Evolutionary conservation across 129 eudicot species (phyloP).

Genomic region (Mikania micrantha): DNA sequence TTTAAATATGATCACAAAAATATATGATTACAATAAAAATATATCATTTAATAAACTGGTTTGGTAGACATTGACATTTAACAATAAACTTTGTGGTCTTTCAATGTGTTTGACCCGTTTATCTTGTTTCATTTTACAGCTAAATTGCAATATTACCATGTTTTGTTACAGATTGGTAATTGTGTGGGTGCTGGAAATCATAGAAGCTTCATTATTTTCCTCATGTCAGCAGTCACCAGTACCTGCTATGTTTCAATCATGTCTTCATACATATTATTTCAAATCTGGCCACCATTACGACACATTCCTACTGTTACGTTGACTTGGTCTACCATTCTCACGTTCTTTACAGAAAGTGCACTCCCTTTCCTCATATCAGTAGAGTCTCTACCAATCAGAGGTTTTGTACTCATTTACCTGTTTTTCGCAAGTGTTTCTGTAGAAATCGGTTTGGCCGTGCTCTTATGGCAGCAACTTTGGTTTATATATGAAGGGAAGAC

Average conservation of each 20-base stretch:
- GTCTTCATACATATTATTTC: slow-evolving; percentile 42
- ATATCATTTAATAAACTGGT: too few species aligned
- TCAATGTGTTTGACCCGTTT: not conserved
- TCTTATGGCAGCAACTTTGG: slow-evolving; percentile 90
- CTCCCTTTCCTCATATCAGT: slow-evolving; percentile 56
- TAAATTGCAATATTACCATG: not conserved
- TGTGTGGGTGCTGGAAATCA: slow-evolving; percentile 95
- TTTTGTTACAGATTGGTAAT: slow-evolving; percentile 76
- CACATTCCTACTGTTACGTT: slow-evolving; percentile 16
- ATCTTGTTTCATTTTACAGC: not conserved
- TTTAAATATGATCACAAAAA: not conserved
- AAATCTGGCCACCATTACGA: slow-evolving; percentile 60
- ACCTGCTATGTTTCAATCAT: slow-evolving; percentile 52
- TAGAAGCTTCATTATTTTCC: slow-evolving; percentile 63
- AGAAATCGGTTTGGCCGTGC: slow-evolving; percentile 70
- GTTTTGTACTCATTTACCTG: slow-evolving; percentile 73
- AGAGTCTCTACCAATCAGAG: slow-evolving; percentile 51
- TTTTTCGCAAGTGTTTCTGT: slow-evolving; percentile 76
- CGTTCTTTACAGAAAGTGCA: slow-evolving; percentile 31
- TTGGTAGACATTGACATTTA: not conserved
- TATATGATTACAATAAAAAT: not conserved
- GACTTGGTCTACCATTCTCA: slow-evolving; percentile 16
- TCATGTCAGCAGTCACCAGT: slow-evolving; percentile 73
- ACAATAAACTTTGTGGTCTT: not conserved
- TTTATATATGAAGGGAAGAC: slow-evolving; percentile 75